Conservation (phyloP, 2,329 filamentous ascomycete species). For the Neofusicoccum cordaticola region DNA sequence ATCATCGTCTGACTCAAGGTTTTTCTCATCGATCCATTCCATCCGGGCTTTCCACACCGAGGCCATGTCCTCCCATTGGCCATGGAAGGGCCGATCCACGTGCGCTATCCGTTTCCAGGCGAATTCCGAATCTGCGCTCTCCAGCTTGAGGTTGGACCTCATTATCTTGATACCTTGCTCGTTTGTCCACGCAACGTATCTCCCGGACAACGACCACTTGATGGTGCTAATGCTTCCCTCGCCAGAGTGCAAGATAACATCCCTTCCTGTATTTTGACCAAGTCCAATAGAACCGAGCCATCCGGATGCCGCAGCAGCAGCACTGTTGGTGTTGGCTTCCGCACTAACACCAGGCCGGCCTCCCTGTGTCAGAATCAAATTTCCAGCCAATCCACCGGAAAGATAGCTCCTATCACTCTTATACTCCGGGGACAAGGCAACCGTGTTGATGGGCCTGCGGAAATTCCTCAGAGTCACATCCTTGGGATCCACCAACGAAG, state of each 20-base stretch:
- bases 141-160: slow-evolving; percentile 80
- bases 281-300: slow-evolving; percentile 90
- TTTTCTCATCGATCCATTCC: slow-evolving; percentile 88
- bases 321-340: slow-evolving; percentile 85
- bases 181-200: slow-evolving; percentile 92
- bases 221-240: slow-evolving; percentile 89
- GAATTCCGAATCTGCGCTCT: slow-evolving; percentile 71
- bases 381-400: slow-evolving; percentile 85
- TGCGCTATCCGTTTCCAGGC: slow-evolving; percentile 96
- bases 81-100: slow-evolving; percentile 80
- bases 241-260: slow-evolving; percentile 83
- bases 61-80: slow-evolving; percentile 94
- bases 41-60: slow-evolving; percentile 88
- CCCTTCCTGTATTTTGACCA: slow-evolving; percentile 73
- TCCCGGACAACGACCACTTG: slow-evolving; percentile 91
- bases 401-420: slow-evolving; percentile 85
- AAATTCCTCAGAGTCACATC: slow-evolving; percentile 93
- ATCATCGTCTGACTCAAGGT: slow-evolving; percentile 63
- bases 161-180: slow-evolving; percentile 98
- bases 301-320: slow-evolving; percentile 77
- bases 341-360: slow-evolving; percentile 73
- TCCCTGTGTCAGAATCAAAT: slow-evolving; percentile 80
- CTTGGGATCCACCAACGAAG: slow-evolving; percentile 80
- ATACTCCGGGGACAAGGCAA: slow-evolving; percentile 93
- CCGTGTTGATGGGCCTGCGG: slow-evolving; percentile 84